Percentiles rank a stretch among this genome's conserved stretches.
Conservation (phyloP, 768 basidiomycete species). For the Calocera viscosa region DNA sequence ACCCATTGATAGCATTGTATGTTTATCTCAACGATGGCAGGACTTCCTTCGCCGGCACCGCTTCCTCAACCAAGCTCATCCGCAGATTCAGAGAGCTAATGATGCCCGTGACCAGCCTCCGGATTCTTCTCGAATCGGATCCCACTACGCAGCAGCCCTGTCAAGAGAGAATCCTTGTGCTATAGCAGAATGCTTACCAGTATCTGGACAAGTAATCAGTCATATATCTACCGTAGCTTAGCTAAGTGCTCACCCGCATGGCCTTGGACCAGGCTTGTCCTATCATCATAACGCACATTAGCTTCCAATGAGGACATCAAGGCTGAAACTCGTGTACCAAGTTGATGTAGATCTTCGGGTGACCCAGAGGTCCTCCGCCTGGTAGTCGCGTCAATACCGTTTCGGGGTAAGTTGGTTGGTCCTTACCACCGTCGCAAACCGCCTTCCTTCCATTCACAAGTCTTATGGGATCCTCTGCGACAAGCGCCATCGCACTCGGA, state of each 20-base stretch:
- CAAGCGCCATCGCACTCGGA: conserved; percentile 79
- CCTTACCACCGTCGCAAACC: conserved; percentile 81
- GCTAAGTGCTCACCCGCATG: conserved; percentile 66
- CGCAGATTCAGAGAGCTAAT: conserved; percentile 4
- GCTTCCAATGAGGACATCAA: neutral
- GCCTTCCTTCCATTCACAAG: conserved; percentile 74
- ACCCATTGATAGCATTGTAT: no score
- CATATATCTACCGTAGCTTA: conserved; percentile 1
- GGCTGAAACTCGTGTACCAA: conserved; percentile 42
- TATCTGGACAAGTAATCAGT: conserved; percentile 23
- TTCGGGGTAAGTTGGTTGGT: neutral
- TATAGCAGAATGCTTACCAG: conserved; percentile 25
- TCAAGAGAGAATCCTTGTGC: conserved; percentile 6
- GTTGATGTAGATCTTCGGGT: conserved; percentile 95
- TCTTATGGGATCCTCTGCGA: conserved; percentile 73
- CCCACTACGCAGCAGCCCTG: conserved; percentile 42
- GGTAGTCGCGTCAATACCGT: neutral
- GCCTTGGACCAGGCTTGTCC: conserved; percentile 78
- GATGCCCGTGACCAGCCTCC: conserved; percentile 49
- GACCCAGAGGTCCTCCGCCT: conserved; percentile 92
- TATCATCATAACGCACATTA: conserved; percentile 24
- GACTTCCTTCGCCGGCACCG: no score
- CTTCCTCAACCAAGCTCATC: neutral
- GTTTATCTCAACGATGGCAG: no score
- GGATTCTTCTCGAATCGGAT: conserved; percentile 79